Base-by-base conservation (phyloP, 148 eudicot genomes). In the Camellia sinensis region DNA sequence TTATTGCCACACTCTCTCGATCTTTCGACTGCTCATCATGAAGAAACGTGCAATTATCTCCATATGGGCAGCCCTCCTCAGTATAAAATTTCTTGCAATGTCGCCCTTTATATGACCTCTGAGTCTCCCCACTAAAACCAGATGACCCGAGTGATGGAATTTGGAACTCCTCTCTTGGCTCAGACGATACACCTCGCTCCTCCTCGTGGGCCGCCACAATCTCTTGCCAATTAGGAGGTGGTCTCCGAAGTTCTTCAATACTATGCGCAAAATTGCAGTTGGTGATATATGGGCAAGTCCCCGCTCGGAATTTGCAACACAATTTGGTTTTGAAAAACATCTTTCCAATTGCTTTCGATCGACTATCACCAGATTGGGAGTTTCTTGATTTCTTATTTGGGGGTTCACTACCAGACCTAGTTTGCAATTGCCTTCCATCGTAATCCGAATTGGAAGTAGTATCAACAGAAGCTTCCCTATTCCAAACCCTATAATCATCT, bases 161-260 rank as follows among this genome's bases (percentile, higher is more conserved):
- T 80, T 96, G 97, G 66, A 84, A 92, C 78, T 89, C 96, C 85
- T 93, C 97, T 84, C 97, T 89, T 1, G 90, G 86, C 78, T 92
- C 88, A 5, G 73, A 67, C 11, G 81, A 72, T 3, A 48, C 79
- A 19, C 45, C 81, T 14, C 77, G 82, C 4, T 89, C 91, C 57
- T 87, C 90, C 56, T 89, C 92, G n/a, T 85, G 85, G 17, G 87
- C 86, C 12, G 98, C 98, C 79, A 96, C 98, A 45, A 96, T 90
- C 18, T 96, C 99, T 76, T 96, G 99, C 99, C 99, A 96, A 75
- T 93, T 93, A 0, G 97, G 92, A 1, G 98, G 99, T 0, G 99
- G 99, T 63, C 91, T 93, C n/a, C 99, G 83, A 5, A 96, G 91
- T 82, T 96, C 99, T 73, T 96, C 99, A 13, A 88, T 86, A 11